Percentiles rank a stretch among this genome's conserved stretches.
Evolutionary conservation across 805 yeast genomes (phyloP).

Genomic region (Starmera dryadoides): DNA sequence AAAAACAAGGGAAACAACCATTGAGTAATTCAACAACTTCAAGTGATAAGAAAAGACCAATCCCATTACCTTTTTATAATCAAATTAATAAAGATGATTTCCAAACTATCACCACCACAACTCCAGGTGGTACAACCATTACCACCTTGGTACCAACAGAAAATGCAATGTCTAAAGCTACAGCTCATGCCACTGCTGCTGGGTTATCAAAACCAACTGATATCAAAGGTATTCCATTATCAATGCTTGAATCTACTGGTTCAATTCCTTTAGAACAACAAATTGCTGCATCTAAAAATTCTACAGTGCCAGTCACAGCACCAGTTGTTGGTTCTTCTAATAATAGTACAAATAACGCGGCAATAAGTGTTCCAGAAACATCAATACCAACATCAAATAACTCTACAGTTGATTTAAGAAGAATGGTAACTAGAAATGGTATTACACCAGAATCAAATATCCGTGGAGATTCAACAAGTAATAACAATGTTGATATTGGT

Average conservation of each 20-base stretch:
- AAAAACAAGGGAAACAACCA: conserved; percentile 22
- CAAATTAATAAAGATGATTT: conserved; percentile 88
- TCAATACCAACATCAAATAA: neutral
- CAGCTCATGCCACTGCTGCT: conserved; percentile 48
- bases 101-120: conserved; percentile 75
- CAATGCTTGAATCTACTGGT: conserved; percentile 78
- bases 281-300: neutral
- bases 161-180: conserved; percentile 59
- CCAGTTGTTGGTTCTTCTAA: neutral
- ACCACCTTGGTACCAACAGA: conserved; percentile 87
- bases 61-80: conserved; percentile 81
- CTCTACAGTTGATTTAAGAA: neutral
- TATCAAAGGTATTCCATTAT: conserved; percentile 61
- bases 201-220: conserved; percentile 47
- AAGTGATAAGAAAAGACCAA: conserved; percentile 17
- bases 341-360: neutral
- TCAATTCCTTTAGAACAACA: conserved; percentile 29
- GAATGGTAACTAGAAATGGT: neutral
- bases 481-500: neutral
- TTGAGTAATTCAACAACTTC: conserved; percentile 16
- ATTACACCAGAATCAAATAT: neutral
- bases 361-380: neutral
- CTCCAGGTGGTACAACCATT: conserved; percentile 88
- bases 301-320: neutral
- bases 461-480: too few species aligned